Percentiles rank a stretch among this genome's conserved stretches.
phyloP scores from a whole-genome alignment of 441 rosid species.

The Jatropha podagrica region DNA sequence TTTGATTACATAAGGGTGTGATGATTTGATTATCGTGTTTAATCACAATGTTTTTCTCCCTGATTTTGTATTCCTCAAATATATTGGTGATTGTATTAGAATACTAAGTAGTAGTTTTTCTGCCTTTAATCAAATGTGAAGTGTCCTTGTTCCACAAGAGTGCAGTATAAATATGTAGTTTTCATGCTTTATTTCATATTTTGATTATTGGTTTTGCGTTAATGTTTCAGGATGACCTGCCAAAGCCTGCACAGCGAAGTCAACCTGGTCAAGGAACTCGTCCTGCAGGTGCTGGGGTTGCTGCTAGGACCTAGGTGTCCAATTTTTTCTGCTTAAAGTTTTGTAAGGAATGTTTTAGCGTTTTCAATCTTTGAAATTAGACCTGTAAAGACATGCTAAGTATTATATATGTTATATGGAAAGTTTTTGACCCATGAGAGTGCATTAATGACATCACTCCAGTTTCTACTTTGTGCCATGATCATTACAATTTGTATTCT shows the following conservation, averaged over 20 bases:
- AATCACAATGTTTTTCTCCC: background rate
- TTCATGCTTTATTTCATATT: background rate
- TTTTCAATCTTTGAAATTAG: background rate
- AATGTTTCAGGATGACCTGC: conserved; percentile 44
- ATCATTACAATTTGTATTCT: too few species aligned
- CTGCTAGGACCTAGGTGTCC: conserved; percentile 38
- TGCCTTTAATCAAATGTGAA: background rate
- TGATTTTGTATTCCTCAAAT: background rate
- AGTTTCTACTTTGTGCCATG: background rate
- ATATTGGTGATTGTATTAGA: too few species aligned
- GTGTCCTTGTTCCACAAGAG: background rate
- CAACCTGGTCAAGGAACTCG: conserved; percentile 45
- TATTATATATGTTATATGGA: too few species aligned
- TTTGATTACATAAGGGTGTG: background rate
- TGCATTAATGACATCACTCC: background rate
- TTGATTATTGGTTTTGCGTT: background rate
- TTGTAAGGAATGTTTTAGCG: background rate
- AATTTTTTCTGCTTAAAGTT: background rate
- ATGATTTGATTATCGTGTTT: background rate
- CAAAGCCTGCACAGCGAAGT: conserved; percentile 40
- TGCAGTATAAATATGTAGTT: background rate
- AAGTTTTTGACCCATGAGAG: background rate
- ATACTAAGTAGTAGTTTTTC: too few species aligned
- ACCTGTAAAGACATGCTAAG: background rate
- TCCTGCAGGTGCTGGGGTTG: conserved; percentile 42